phyloP scores from a whole-genome alignment of 208 protist species.

The Trypanosoma avium region DNA sequence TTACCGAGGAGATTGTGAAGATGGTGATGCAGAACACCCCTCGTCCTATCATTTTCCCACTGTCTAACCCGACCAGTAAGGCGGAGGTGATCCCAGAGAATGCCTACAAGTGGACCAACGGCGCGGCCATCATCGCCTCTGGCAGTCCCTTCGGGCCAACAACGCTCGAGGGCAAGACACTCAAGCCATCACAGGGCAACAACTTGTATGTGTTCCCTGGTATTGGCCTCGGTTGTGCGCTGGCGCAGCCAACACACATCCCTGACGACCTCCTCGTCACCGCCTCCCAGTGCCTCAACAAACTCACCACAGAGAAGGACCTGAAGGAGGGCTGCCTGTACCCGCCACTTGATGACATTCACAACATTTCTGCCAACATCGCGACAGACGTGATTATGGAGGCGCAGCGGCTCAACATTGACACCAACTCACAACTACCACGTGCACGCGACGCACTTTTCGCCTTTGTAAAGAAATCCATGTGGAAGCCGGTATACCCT shows the following conservation, averaged over 20 bases:
- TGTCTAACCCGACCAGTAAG: constrained; percentile 95
- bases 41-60: constrained; percentile 95
- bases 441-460: constrained; percentile 34
- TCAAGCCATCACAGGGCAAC: constrained; percentile 95
- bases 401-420: constrained; percentile 42
- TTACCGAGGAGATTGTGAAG: constrained; percentile 93
- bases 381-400: constrained; percentile 46
- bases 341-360: constrained; percentile 48
- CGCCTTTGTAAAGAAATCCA: constrained; percentile 37
- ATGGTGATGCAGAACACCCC: constrained; percentile 69
- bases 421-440: constrained; percentile 29
- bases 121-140: constrained; percentile 92
- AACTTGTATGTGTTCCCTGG: constrained; percentile 97
- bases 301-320: constrained; percentile 25
- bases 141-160: constrained; percentile 95
- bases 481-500: constrained; percentile 57
- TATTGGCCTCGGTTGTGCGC: constrained; percentile 88
- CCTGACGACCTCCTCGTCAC: constrained; percentile 87
- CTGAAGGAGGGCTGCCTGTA: constrained; percentile 41
- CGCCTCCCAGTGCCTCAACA: constrained; percentile 70
- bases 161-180: constrained; percentile 75
- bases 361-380: constrained; percentile 45
- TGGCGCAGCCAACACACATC: constrained; percentile 78
- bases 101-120: constrained; percentile 94
- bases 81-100: constrained; percentile 92